phyloP scores from a whole-genome alignment of 2,329 filamentous ascomycete genomes.

The Aspergillus alliaceus region DNA sequence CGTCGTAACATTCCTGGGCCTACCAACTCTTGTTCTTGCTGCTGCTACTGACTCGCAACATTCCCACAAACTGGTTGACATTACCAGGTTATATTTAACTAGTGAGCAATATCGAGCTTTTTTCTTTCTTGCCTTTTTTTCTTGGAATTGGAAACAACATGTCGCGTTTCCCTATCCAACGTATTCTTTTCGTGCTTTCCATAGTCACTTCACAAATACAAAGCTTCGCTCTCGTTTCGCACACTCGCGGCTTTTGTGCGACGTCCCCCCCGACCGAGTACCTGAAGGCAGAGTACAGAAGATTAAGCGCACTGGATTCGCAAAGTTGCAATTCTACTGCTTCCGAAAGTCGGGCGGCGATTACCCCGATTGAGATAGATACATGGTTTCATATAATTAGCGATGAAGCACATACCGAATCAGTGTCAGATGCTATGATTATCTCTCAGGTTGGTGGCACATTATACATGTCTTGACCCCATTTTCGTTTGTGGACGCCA shows the following conservation, averaged over 20 bases:
- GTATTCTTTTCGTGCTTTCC: slow-evolving; percentile 19
- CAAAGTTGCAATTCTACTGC: slow-evolving; percentile 5
- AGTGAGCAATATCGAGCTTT: not conserved
- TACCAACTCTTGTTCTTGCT: too few species aligned
- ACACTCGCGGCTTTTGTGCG: slow-evolving; percentile 30
- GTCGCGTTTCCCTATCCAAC: slow-evolving; percentile 22
- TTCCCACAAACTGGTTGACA: not conserved
- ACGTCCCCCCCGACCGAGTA: slow-evolving; percentile 28
- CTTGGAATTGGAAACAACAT: slow-evolving; percentile 19
- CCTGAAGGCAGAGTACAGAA: slow-evolving; percentile 28
- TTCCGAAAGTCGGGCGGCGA: slow-evolving; percentile 19
- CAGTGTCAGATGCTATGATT: slow-evolving; percentile 36
- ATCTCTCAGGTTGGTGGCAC: slow-evolving; percentile 31
- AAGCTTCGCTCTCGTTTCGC: slow-evolving; percentile 16
- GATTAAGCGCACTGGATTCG: slow-evolving; percentile 20
- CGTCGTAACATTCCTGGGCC: slow-evolving; percentile 10
- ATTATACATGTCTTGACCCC: not conserved
- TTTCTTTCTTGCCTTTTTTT: too few species aligned
- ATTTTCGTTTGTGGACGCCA: not conserved
- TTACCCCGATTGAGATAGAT: slow-evolving; percentile 35
- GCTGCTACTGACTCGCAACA: not conserved
- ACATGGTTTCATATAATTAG: slow-evolving; percentile 47
- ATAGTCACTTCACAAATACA: slow-evolving; percentile 16
- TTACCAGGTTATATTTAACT: not conserved
- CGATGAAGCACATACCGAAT: slow-evolving; percentile 26